Conservation (phyloP, 1,139 yeast species). For the Yamadazyma membranifaciens region DNA sequence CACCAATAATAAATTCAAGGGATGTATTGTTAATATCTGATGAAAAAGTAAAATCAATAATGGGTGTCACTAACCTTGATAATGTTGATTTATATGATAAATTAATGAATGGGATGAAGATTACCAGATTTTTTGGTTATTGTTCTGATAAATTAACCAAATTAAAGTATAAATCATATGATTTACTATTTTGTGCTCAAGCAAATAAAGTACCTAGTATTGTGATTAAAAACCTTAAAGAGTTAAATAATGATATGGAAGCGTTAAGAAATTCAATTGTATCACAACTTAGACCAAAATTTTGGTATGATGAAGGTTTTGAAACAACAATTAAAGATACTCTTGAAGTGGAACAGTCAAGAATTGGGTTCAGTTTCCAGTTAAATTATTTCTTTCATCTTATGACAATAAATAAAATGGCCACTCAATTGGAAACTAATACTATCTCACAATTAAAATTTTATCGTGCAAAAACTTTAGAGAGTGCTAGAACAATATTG, state of each 20-base stretch:
- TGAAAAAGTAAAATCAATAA: background rate
- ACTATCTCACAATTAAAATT: background rate
- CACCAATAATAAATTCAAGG: slow-evolving; percentile 36
- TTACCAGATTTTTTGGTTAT: background rate
- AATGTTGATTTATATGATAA: background rate
- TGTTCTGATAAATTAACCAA: background rate
- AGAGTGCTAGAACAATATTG: slow-evolving; percentile 1
- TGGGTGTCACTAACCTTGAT: background rate
- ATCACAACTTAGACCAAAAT: background rate
- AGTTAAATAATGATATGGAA: background rate
- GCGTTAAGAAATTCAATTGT: background rate
- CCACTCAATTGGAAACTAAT: background rate
- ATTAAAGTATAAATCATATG: background rate
- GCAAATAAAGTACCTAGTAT: background rate
- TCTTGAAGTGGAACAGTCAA: background rate
- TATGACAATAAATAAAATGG: background rate
- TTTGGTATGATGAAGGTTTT: background rate
- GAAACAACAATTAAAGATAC: background rate
- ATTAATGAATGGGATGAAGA: background rate
- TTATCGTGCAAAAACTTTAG: background rate
- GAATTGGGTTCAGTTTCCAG: background rate
- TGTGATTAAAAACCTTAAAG: background rate
- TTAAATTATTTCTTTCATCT: background rate
- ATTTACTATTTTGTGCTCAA: background rate
- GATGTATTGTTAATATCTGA: background rate